Percentiles rank a stretch among this genome's conserved stretches.
These are phyloP conservation scores for Zizania latifolia DNA, from an alignment of 176 grass and related monocot genomes.

Conservation along the genomic window DNA sequence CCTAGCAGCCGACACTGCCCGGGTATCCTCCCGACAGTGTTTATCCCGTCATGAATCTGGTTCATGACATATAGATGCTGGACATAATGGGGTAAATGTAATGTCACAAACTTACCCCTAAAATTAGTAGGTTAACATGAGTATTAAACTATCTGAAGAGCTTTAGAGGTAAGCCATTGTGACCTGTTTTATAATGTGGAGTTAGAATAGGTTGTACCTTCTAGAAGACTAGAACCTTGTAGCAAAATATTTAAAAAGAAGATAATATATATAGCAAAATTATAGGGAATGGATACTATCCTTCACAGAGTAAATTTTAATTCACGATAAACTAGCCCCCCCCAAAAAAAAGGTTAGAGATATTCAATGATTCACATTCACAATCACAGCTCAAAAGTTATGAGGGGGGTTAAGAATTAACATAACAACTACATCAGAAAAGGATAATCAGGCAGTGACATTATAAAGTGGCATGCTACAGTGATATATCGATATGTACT, in stretches of 20 bases:
- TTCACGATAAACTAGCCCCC: neutral
- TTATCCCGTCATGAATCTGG: too few relatives aligned
- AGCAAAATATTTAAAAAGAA: neutral
- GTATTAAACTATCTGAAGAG: neutral
- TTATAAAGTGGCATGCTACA: neutral
- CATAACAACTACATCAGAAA: neutral
- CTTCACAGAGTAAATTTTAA: neutral
- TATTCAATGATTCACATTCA: constrained; percentile 15
- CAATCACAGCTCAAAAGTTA: neutral
- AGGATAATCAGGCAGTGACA: neutral
- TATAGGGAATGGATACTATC: neutral
- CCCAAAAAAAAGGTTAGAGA: neutral
- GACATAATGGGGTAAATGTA: neutral
- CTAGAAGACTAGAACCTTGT: neutral
- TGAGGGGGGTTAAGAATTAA: too few relatives aligned
- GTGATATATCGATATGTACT: neutral
- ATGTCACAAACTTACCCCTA: neutral
- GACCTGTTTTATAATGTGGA: neutral
- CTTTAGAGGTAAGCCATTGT: neutral
- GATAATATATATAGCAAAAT: neutral
- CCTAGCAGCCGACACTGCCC: too few relatives aligned
- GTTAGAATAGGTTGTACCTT: neutral
- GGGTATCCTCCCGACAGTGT: too few relatives aligned
- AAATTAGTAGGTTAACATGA: neutral
- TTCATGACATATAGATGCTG: too few relatives aligned